A percentile compares a stretch with the other conserved stretches of the same genome.
These are phyloP conservation scores for Hymenoscyphus linearis DNA, from an alignment of 2,329 filamentous ascomycete species.

Conservation along the genomic window DNA sequence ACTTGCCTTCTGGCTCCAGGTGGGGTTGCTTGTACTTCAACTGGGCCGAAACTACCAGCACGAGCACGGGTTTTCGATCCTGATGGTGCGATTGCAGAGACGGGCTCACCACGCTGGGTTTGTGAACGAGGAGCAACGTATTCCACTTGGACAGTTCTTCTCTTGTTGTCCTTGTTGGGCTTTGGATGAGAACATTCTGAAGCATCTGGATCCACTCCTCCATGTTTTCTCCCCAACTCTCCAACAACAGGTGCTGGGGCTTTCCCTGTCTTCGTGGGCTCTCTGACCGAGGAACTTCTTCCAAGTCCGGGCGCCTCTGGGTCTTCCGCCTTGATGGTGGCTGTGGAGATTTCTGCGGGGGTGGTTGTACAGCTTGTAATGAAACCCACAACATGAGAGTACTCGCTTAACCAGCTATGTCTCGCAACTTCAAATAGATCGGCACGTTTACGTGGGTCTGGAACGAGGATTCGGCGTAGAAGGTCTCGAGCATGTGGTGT, in stretches of 20 bases:
- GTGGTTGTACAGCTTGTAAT: conserved; percentile 95
- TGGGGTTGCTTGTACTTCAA: conserved; percentile 33
- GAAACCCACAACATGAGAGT: conserved; percentile 91
- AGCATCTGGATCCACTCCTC: conserved; percentile 64
- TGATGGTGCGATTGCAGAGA: conserved; percentile 29
- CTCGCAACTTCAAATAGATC: conserved; percentile 96
- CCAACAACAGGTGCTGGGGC: conserved; percentile 43
- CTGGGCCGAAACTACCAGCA: conserved; percentile 49
- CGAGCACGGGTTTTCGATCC: conserved; percentile 45
- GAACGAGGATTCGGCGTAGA: conserved; percentile 86
- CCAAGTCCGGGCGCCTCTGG: conserved; percentile 58
- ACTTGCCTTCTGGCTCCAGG: conserved; percentile 32
- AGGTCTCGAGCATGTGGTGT: conserved; percentile 93
- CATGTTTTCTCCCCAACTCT: conserved; percentile 67
- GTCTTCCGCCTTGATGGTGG: conserved; percentile 58
- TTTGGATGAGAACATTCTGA: conserved; percentile 61
- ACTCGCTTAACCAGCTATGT: conserved; percentile 97
- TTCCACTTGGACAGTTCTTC: conserved; percentile 93
- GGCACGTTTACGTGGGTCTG: conserved; percentile 88
- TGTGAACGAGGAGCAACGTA: conserved; percentile 90
- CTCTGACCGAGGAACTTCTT: conserved; percentile 90
- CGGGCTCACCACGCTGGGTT: conserved; percentile 59
- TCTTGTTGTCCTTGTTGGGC: conserved; percentile 73
- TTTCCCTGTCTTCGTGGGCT: conserved; percentile 67
- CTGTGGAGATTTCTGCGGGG: conserved; percentile 76